Evolutionary conservation across 2,329 filamentous ascomycete species (phyloP).

Genomic region (Rutstroemia sp.): DNA sequence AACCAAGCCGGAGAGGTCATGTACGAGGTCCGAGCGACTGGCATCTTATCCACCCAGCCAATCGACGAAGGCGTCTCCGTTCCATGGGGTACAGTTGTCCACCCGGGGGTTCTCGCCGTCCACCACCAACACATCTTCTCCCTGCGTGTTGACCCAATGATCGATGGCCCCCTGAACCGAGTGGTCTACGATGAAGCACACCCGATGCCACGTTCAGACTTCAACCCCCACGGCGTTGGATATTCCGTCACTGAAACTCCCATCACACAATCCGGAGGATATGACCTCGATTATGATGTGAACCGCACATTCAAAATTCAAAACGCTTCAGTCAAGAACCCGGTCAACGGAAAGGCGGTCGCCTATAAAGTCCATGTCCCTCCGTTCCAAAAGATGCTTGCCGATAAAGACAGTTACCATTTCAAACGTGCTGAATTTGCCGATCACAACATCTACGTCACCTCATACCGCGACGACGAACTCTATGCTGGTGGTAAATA

Average conservation of each 20-base stretch:
- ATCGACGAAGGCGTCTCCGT: conserved; percentile 58
- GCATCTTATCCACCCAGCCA: conserved; percentile 59
- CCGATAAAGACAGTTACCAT: conserved; percentile 40
- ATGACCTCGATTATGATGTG: conserved; percentile 38
- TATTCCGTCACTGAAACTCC: conserved; percentile 43
- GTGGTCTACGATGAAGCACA: conserved; percentile 52
- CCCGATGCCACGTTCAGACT: conserved; percentile 47
- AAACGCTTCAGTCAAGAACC: conserved; percentile 43
- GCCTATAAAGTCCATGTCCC: conserved; percentile 49
- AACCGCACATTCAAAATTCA: conserved; percentile 53
- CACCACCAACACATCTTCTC: conserved; percentile 76
- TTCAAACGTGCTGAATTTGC: conserved; percentile 45
- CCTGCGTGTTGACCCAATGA: conserved; percentile 54
- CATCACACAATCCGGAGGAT: conserved; percentile 38
- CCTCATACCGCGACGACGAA: conserved; percentile 44
- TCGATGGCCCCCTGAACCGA: conserved; percentile 48
- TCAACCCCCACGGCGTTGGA: conserved; percentile 45
- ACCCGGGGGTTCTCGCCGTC: conserved; percentile 59
- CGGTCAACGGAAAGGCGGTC: conserved; percentile 45
- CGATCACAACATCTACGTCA: conserved; percentile 48
- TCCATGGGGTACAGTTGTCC: conserved; percentile 61
- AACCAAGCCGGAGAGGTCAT: conserved; percentile 61
- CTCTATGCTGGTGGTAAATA: conserved; percentile 47
- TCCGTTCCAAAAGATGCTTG: conserved; percentile 51
- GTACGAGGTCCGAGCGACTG: conserved; percentile 62